Conservation (phyloP, 1,284 basidiomycete genomes). For the Apiotrichum domesticum region DNA sequence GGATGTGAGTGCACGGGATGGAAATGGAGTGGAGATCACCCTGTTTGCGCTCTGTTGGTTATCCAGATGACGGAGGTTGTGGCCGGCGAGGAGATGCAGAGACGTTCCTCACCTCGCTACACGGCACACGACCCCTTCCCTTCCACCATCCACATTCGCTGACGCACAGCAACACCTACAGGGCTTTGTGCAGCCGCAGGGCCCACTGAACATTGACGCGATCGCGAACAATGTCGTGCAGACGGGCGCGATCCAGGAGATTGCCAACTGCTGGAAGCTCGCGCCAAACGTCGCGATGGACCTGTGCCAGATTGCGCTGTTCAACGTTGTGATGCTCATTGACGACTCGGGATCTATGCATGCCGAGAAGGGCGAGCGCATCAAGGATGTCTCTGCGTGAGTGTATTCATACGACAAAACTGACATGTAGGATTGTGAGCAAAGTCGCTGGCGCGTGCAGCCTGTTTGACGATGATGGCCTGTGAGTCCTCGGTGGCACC, state of each 20-base stretch:
- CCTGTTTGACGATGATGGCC: constrained; percentile 48
- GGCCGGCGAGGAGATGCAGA: no score
- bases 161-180: constrained; percentile 41
- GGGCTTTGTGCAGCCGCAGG: constrained; percentile 21
- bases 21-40: not conserved
- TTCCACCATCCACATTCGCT: not conserved
- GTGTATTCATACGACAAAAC: constrained; percentile 1
- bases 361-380: constrained; percentile 43
- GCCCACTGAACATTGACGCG: constrained; percentile 46
- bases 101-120: no score
- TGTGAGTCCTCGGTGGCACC: constrained; percentile 18
- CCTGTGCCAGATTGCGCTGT: constrained; percentile 44
- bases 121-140: no score
- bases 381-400: constrained; percentile 46
- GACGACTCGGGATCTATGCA: constrained; percentile 48
- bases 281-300: constrained; percentile 47
- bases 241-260: constrained; percentile 43
- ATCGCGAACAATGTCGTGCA: constrained; percentile 41
- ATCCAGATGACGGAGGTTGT: no score
- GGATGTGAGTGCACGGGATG: constrained; percentile 40
- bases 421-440: constrained; percentile 32
- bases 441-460: constrained; percentile 46
- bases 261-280: constrained; percentile 46
- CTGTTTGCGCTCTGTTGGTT: no score
- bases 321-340: constrained; percentile 42